phyloP scores from a whole-genome alignment of 768 basidiomycete genomes.

The Lentinula guzmanii region DNA sequence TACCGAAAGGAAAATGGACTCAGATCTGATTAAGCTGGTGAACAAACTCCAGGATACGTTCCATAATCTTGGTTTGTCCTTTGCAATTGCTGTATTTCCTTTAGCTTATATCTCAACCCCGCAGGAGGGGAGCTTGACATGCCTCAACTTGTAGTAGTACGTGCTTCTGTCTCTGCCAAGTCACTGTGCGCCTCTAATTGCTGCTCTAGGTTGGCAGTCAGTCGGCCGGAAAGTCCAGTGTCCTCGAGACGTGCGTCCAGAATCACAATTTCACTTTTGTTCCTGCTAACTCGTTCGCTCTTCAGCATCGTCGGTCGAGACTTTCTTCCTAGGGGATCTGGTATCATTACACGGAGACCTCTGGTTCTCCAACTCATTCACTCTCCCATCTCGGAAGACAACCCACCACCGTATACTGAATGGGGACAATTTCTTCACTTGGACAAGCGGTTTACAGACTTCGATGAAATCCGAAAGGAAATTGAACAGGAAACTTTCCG shows the following conservation, averaged over 20 bases:
- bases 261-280: slow-evolving; percentile 4
- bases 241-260: slow-evolving; percentile 81
- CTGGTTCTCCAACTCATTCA: slow-evolving; percentile 95
- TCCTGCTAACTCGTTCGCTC: slow-evolving; percentile 3
- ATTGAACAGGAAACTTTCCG: slow-evolving; percentile 97
- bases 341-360: slow-evolving; percentile 95
- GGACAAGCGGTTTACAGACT: slow-evolving; percentile 96
- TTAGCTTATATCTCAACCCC: slow-evolving; percentile 9
- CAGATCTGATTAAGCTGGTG: slow-evolving; percentile 89
- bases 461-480: slow-evolving; percentile 88
- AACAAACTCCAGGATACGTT: slow-evolving; percentile 95
- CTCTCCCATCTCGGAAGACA: slow-evolving; percentile 59
- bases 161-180: slow-evolving; percentile 22
- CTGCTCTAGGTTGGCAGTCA: slow-evolving; percentile 82
- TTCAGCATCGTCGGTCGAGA: slow-evolving; percentile 89
- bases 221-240: slow-evolving; percentile 94
- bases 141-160: slow-evolving; percentile 85
- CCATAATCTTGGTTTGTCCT: slow-evolving; percentile 69
- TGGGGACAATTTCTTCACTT: slow-evolving; percentile 98
- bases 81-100: slow-evolving; percentile 8
- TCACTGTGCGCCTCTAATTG: slow-evolving; percentile 20
- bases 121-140: slow-evolving; percentile 87
- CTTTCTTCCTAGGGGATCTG: slow-evolving; percentile 82
- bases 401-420: slow-evolving; percentile 56
- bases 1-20: slow-evolving; percentile 60